phyloP scores from a whole-genome alignment of 140 eudicot species.

The Bidens hawaiensis region DNA sequence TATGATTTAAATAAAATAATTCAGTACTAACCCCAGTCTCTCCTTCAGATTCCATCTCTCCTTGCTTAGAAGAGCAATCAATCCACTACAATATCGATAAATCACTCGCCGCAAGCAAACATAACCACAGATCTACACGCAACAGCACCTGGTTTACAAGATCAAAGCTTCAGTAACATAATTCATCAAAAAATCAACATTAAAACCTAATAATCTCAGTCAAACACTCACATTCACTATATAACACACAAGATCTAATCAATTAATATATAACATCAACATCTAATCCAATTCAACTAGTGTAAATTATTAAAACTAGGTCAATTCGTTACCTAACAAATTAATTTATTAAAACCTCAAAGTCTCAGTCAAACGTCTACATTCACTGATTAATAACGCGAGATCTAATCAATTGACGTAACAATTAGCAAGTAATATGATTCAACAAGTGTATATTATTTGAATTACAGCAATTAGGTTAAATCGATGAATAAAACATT shows the following conservation, averaged over 20 bases:
- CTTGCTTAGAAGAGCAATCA: conserved; percentile 19
- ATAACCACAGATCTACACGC: conserved; percentile 35
- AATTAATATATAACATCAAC: not conserved
- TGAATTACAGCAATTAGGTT: not conserved
- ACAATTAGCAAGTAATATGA: too few species aligned
- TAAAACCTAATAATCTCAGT: not conserved
- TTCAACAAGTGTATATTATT: too few species aligned
- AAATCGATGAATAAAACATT: conserved; percentile 19
- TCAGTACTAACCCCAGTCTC: conserved; percentile 58
- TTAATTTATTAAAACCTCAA: too few species aligned
- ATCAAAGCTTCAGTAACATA: conserved; percentile 4
- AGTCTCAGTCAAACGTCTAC: too few species aligned
- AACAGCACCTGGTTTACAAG: conserved; percentile 6
- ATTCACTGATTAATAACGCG: too few species aligned
- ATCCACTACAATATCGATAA: conserved; percentile 6
- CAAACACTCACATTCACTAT: conserved; percentile 9
- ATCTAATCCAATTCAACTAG: conserved; percentile 1
- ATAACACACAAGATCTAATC: not conserved
- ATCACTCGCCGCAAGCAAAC: conserved; percentile 27
- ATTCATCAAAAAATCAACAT: conserved; percentile 10
- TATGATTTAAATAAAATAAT: not conserved
- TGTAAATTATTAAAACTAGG: too few species aligned
- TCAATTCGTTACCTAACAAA: too few species aligned
- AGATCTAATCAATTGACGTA: too few species aligned
- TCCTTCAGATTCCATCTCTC: conserved; percentile 71